Evolutionary conservation across 768 basidiomycete genomes (phyloP).

Genomic region (Phaffia australis): DNA sequence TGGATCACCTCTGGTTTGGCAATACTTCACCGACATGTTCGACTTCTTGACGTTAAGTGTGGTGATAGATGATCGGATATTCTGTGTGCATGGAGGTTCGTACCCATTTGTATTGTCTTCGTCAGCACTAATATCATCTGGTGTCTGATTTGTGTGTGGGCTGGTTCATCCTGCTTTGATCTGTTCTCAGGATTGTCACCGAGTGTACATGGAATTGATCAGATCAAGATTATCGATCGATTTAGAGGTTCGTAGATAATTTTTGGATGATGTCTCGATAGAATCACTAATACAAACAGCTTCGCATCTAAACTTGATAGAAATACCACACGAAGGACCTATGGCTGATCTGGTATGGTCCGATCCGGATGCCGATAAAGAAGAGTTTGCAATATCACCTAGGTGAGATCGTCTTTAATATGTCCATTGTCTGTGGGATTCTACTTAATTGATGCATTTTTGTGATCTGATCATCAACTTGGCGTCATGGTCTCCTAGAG

Average conservation of each 20-base stretch:
- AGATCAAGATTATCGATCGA: conserved; percentile 97
- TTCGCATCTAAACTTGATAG: conserved; percentile 41
- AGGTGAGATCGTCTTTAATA: conserved; percentile 47
- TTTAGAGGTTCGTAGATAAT: conserved; percentile 61
- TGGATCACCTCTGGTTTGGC: conserved; percentile 91
- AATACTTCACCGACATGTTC: conserved; percentile 99
- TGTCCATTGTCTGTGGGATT: not conserved
- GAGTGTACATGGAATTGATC: conserved; percentile 97
- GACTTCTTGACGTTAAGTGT: conserved; percentile 95
- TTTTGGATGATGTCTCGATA: conserved; percentile 4
- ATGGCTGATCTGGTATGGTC: conserved; percentile 99
- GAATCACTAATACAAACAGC: not conserved
- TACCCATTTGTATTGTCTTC: conserved; percentile 16
- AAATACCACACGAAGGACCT: conserved; percentile 98
- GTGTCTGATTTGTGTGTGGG: not conserved
- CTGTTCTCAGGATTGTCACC: conserved; percentile 73
- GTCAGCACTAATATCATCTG: not conserved
- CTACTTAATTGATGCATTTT: too few relatives aligned
- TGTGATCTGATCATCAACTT: too few relatives aligned
- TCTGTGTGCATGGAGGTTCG: conserved; percentile 94
- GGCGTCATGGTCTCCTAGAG: conserved; percentile 44
- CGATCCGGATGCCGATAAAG: conserved; percentile 97
- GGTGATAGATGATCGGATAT: conserved; percentile 97
- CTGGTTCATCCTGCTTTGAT: not conserved
- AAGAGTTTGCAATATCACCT: conserved; percentile 97